These are phyloP conservation scores for Aegilops speltoides DNA, from an alignment of 176 grass and related monocot genomes.

Conservation along the genomic window DNA sequence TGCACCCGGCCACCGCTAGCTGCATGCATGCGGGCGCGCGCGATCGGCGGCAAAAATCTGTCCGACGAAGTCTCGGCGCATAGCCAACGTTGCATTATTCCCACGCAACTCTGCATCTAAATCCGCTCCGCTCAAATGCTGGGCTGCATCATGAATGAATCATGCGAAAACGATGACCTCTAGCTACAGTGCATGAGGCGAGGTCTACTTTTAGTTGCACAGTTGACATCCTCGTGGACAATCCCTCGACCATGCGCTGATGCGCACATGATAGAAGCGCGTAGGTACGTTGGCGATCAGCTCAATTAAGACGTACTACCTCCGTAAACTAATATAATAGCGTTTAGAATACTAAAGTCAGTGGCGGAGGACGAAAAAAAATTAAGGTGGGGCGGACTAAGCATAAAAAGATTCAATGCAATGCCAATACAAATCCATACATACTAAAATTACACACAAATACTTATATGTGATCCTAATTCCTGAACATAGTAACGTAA, in stretches of 20 bases:
- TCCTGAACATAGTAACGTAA: too few relatives aligned
- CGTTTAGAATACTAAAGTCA: too few relatives aligned
- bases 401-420: too few relatives aligned
- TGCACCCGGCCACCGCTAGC: not conserved
- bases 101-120: not conserved
- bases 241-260: not conserved
- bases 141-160: too few relatives aligned
- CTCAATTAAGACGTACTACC: too few relatives aligned
- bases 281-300: not conserved
- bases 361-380: too few relatives aligned
- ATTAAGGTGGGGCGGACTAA: too few relatives aligned
- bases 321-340: too few relatives aligned
- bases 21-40: not conserved
- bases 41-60: not conserved
- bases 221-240: not conserved
- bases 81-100: constrained; percentile 2
- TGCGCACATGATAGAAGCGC: too few relatives aligned
- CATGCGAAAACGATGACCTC: not conserved
- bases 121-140: not conserved
- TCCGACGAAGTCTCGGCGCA: not conserved
- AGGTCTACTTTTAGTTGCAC: not conserved
- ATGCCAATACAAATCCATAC: too few relatives aligned
- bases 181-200: not conserved
- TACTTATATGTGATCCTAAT: too few relatives aligned
- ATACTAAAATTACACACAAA: too few relatives aligned